Base-by-base conservation (phyloP, 768 basidiomycete genomes). In the Tulasnella sp. region DNA sequence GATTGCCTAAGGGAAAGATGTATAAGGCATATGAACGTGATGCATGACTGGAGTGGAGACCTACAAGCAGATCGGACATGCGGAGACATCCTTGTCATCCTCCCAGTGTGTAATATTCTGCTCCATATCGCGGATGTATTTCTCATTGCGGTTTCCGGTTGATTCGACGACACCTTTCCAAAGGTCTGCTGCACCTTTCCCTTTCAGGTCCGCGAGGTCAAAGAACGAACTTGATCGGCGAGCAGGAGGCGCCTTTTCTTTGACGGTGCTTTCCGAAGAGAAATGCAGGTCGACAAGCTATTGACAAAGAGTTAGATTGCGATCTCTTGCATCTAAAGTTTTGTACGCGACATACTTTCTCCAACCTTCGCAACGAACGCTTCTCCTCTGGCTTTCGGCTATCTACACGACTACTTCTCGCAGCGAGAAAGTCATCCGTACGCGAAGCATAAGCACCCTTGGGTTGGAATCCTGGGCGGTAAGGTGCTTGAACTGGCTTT, bases 71-170 rank as follows among this genome's bases (percentile, higher is more conserved):
- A 94, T 73, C 1, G 90, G 85, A 73, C 94, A 99, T 61, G 83
- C 82, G 46, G 78, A 79, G 0, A 83, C 90, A 2, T 74, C 66
- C 1, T 79, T 74, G 67, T 98, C 94, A 42, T 86, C 82, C 68
- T 96, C 82, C 94, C 94, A 99, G 3, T 91, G 91, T 2, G 96
- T 92, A 64, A 99, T 92, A 45, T 79, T 75, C 70, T 94, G 93
- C 70, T 99, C 94, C 2, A 83, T 84, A 54, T 78, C 82, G 74
- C 90, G 75, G 49, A 86, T 78, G 63, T 87, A 17, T 70, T 73
- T 62, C 82, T 83, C n/a, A 75, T 71, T 1, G 73, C 73, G 24
- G 74, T 73, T 19, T 70, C 64, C 24, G 70, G 73, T 63, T 70
- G 77, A 24, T 67, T 71, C 62, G 57, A 74, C 72, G 60, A 59